A percentile compares a stretch with the other conserved stretches of the same genome.
Conservation (phyloP, 1,284 basidiomycete genomes). For the Melampsora medusae region DNA sequence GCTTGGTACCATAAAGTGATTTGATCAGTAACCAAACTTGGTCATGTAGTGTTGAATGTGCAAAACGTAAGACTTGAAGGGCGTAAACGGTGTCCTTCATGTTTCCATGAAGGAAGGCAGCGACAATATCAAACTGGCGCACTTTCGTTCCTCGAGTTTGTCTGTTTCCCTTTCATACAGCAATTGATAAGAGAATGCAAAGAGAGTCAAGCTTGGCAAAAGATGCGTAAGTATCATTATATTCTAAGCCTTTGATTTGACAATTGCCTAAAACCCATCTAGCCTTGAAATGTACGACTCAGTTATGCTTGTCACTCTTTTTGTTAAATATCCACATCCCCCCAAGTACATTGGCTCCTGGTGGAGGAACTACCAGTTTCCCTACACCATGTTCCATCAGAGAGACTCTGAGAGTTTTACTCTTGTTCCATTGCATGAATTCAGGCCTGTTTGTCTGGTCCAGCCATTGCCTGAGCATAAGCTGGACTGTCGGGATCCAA, state of each 20-base stretch:
- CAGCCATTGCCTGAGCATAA: too few relatives aligned
- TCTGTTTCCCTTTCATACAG: neutral
- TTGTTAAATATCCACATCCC: constrained; percentile 22
- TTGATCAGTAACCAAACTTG: neutral
- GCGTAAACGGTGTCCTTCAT: neutral
- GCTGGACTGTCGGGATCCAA: too few relatives aligned
- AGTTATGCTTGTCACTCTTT: constrained; percentile 23
- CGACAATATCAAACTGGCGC: neutral
- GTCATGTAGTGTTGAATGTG: neutral
- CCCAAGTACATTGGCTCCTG: neutral
- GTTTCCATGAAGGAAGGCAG: neutral
- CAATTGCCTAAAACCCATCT: constrained; percentile 21
- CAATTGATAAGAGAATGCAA: neutral
- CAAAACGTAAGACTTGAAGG: neutral
- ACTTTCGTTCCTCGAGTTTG: too few relatives aligned
- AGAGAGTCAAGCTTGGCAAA: neutral
- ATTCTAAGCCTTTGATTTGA: too few relatives aligned
- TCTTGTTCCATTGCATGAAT: neutral
- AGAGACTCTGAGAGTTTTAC: neutral
- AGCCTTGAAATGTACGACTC: constrained; percentile 14
- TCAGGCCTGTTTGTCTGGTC: too few relatives aligned
- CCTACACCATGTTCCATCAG: too few relatives aligned
- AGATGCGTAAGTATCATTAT: constrained; percentile 8
- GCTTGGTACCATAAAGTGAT: neutral
- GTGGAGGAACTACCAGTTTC: too few relatives aligned